Evolutionary conservation across 2,329 filamentous ascomycete species (phyloP), one percentile per base, ranked within the genome.

Genomic region (Xylariaceae sp.): DNA sequence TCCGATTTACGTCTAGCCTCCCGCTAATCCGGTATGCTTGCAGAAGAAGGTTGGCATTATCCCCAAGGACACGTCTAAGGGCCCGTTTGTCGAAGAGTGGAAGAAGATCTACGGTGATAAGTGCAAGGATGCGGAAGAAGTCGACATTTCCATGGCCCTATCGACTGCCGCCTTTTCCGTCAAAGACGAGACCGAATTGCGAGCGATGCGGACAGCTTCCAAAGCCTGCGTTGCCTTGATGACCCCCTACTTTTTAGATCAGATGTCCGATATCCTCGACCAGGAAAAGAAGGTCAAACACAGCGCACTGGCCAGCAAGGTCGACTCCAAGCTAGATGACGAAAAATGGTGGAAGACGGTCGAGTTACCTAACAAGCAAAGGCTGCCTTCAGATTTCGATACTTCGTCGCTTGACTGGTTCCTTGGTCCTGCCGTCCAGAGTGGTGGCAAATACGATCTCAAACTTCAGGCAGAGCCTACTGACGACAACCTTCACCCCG

Each of bases 251-350:
- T 98, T 98, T 73, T 88, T 99, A 63, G 95, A 99, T 71, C 93
- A 97, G 73, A 98, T 99, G 93, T 96, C 93, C 48, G 89, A 90
- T 66, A 89, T 98, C 50, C 85, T 99, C 57, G 95, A 99, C 70
- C 89, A 93, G 65, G 96, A 98, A 74, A 97, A 96, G 80, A 96
- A 96, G 72, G 91, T 98, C 71, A 95, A 92, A 61, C 95, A 99
- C 75, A 90, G 88, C 63, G 82, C 83, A 2, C 82, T 99, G 7
- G 87, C 90, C n/a, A 87, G 91, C 67, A 95, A 93, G 74, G 89
- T 99, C 29, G 87, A 93, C 65, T 85, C 87, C 68, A 97, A 97
- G 77, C 88, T 99, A 54, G 93, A 98, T 67, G 92, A 99, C 66
- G 80, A 85, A 49, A 96, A 96, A 68, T 99, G 96, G 72, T 99